Evolutionary conservation across 2,329 filamentous ascomycete species (phyloP).

Genomic region (Karstenula rhodostoma): DNA sequence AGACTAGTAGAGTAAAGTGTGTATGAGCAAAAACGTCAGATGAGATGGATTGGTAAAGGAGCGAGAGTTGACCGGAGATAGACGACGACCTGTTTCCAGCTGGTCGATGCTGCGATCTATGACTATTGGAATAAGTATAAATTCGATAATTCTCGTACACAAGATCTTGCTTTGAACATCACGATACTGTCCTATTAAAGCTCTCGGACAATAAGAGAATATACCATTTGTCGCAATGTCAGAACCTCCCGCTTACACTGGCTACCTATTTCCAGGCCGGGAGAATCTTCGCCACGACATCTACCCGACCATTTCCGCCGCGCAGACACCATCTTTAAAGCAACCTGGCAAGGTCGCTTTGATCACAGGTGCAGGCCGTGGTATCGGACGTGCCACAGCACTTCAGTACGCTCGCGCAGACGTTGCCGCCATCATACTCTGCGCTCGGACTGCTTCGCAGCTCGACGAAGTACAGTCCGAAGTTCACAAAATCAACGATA

Average conservation of each 20-base stretch:
- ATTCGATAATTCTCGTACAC: neutral
- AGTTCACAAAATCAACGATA: slow-evolving; percentile 49
- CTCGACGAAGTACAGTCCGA: slow-evolving; percentile 49
- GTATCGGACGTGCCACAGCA: slow-evolving; percentile 63
- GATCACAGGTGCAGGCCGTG: slow-evolving; percentile 64
- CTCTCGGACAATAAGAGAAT: neutral
- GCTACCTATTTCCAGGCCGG: slow-evolving; percentile 27
- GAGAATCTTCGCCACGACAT: slow-evolving; percentile 56
- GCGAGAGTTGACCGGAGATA: neutral
- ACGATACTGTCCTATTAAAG: neutral
- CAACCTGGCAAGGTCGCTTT: slow-evolving; percentile 55
- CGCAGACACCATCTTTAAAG: slow-evolving; percentile 46
- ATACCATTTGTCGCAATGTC: neutral
- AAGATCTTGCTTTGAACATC: neutral
- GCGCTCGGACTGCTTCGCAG: slow-evolving; percentile 57
- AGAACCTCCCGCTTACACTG: slow-evolving; percentile 17
- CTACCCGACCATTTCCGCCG: slow-evolving; percentile 61
- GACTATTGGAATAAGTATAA: neutral
- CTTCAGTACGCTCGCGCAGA: slow-evolving; percentile 65
- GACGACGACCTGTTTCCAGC: neutral
- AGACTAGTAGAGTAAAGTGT: neutral
- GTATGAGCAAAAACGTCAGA: neutral
- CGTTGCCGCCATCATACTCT: slow-evolving; percentile 61
- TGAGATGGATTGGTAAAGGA: neutral
- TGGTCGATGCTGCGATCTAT: neutral